Evolutionary conservation across 441 rosid species (phyloP).

Genomic region (Populus trichocarpa): DNA sequence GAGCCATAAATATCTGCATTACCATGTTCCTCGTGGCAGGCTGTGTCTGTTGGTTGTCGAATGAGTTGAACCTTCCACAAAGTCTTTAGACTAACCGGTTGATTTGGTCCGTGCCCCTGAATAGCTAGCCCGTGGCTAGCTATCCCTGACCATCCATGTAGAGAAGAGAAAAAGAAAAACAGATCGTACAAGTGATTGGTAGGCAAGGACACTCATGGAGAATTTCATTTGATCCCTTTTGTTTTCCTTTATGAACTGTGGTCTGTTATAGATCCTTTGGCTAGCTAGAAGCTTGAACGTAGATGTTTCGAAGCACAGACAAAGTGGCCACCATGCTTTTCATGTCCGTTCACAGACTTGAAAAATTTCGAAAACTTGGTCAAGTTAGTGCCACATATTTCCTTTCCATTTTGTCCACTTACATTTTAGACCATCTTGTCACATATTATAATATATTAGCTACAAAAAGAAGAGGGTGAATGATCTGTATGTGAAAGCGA

Average conservation of each 20-base stretch:
- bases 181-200: background rate
- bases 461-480: background rate
- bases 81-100: background rate
- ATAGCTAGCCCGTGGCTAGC: background rate
- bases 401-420: conserved; percentile 9
- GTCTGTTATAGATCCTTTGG: conserved; percentile 9
- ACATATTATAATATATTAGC: background rate
- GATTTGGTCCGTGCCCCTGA: background rate
- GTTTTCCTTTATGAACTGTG: background rate
- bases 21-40: conserved; percentile 5
- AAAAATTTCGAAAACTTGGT: conserved; percentile 14
- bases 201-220: background rate
- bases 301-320: conserved; percentile 14
- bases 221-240: background rate
- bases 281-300: background rate
- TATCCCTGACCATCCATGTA: conserved; percentile 1
- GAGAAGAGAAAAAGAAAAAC: background rate
- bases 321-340: conserved; percentile 26
- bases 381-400: conserved; percentile 23
- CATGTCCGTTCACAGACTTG: conserved; percentile 22
- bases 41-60: conserved; percentile 7
- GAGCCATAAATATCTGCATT: background rate
- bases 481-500: background rate
- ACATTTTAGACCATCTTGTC: conserved; percentile 1
- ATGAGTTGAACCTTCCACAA: conserved; percentile 3